phyloP scores from a whole-genome alignment of 2,329 filamentous ascomycete species.

The Lachnellula arida region DNA sequence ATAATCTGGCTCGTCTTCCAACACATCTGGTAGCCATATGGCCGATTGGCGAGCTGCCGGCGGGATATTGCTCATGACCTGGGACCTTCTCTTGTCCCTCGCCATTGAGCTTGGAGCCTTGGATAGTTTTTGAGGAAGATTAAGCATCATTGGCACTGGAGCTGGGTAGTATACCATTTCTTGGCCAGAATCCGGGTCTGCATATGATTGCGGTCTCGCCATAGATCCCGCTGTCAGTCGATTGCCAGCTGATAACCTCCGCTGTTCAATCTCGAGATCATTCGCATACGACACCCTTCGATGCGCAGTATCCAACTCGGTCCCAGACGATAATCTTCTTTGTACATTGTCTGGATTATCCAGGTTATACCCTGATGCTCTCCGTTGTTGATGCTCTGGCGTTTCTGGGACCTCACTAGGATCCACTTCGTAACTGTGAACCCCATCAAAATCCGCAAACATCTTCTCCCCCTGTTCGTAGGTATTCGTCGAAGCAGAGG shows the following conservation, averaged over 20 bases:
- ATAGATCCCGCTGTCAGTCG: constrained; percentile 19
- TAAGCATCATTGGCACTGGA: constrained; percentile 88
- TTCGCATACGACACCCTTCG: constrained; percentile 1
- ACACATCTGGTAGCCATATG: constrained; percentile 32
- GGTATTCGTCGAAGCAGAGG: constrained; percentile 38
- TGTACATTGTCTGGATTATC: not conserved
- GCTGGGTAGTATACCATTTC: constrained; percentile 94
- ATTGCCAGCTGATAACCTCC: constrained; percentile 14
- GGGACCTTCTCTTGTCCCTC: constrained; percentile 66
- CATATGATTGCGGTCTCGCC: constrained; percentile 50
- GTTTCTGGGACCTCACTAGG: constrained; percentile 47
- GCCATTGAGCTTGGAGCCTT: constrained; percentile 61
- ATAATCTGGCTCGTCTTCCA: constrained; percentile 23
- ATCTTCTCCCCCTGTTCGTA: constrained; percentile 61
- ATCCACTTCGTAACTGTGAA: constrained; percentile 27
- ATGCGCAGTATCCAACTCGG: constrained; percentile 7
- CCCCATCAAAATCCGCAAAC: constrained; percentile 79
- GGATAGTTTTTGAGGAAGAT: constrained; percentile 82
- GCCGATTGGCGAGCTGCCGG: constrained; percentile 37
- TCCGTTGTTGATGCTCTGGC: constrained; percentile 2
- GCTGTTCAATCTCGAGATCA: constrained; percentile 11
- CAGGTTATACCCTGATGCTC: constrained; percentile 4
- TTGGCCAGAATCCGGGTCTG: constrained; percentile 62
- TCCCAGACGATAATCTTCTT: constrained; percentile 12
- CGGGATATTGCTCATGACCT: constrained; percentile 63